phyloP scores from a whole-genome alignment of 2,329 filamentous ascomycete genomes.

The Colletotrichum falcatum region DNA sequence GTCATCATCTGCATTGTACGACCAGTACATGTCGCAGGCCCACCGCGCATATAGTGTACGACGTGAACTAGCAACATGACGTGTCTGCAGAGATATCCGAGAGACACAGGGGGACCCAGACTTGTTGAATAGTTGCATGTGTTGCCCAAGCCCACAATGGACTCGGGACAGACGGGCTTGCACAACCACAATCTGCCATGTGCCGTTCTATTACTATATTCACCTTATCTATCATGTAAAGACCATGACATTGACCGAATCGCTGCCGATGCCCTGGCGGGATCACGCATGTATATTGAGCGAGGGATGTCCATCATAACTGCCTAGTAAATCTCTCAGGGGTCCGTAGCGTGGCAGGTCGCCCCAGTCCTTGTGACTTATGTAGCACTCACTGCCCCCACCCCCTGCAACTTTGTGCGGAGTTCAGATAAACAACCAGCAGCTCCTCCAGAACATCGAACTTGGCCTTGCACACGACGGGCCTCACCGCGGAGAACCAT shows the following conservation, averaged over 20 bases:
- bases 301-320: too few species aligned
- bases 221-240: not conserved
- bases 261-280: not conserved
- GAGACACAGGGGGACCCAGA: too few species aligned
- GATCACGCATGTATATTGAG: too few species aligned
- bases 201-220: too few species aligned
- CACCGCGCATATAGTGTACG: not conserved
- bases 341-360: not conserved
- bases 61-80: too few species aligned
- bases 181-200: too few species aligned
- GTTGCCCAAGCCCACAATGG: too few species aligned
- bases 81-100: too few species aligned
- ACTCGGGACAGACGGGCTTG: too few species aligned
- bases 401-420: not conserved
- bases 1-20: too few species aligned
- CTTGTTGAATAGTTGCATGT: too few species aligned
- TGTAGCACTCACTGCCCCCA: slow-evolving; percentile 6
- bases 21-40: not conserved
- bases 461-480: not conserved
- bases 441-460: not conserved
- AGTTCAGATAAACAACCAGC: slow-evolving; percentile 5
- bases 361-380: not conserved
- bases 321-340: not conserved
- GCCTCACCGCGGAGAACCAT: not conserved
- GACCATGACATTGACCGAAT: not conserved